Evolutionary conservation across 768 basidiomycete genomes (phyloP), one percentile per base, ranked within the genome.

Genomic region (Thelephora ganbajun): DNA sequence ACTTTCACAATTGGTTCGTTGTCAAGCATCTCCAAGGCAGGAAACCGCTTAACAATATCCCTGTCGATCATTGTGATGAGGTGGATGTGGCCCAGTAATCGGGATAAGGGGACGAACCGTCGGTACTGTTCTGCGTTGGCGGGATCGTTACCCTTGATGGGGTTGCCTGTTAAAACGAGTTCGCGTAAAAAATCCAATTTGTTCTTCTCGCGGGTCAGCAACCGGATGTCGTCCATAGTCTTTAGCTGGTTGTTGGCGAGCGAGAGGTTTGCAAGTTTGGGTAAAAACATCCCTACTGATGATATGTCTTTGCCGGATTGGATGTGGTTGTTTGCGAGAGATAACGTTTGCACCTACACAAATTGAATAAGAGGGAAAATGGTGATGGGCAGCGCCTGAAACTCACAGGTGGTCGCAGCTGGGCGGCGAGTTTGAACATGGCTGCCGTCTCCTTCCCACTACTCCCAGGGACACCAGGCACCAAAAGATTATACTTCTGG

Each of bases 361-460:
- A 48, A 9, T 30, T 30, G 9, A 9, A 30, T 9, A 30, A 30
- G 9, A 30, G 26, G 48, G 45, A 45, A 16, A 44, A 22, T 13
- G 18, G 43, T 34, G 11, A 39, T 48, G 48, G 37, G 5, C 18
- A 4, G 35, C 13, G n/a, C 35, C 39, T 41, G 9, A 51, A 6
- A 56, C 69, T 47, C 56, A 87, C 88, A 48, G 77, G 72, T 34
- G 91, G 90, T 53, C 76, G 78, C 46, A 92, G 74, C 54, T 82
- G 73, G 16, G 76, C 71, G 1, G 91, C 88, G 11, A 93, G 69
- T 62, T 92, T 92, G 70, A 92, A 92, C 41, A 97, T 79, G 9
- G 93, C 90, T 5, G 82, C 76, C 0, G 83, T 79, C 56, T 87
- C 83, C 50, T 70, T 76, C 18, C 64, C 59, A 20, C 74, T 69